A percentile compares a stretch with the other conserved stretches of the same genome.
phyloP scores from a whole-genome alignment of 345 rosid species.

The Populus pruinosa region DNA sequence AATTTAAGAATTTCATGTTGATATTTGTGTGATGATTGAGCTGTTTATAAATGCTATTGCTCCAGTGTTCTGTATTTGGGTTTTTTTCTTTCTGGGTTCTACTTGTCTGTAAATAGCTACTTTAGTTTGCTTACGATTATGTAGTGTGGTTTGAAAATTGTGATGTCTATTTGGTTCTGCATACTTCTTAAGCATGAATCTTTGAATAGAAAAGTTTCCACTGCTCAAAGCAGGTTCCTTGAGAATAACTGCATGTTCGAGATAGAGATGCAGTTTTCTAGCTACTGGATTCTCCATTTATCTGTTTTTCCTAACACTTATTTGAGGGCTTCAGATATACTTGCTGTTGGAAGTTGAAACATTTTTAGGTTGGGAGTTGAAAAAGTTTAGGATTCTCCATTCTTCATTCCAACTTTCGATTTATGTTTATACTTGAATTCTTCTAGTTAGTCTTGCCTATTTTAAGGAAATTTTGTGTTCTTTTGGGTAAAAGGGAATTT shows the following conservation, averaged over 20 bases:
- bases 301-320: not conserved
- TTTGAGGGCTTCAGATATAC: not conserved
- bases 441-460: not conserved
- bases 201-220: not conserved
- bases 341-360: not conserved
- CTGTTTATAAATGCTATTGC: not conserved
- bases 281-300: not conserved
- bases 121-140: not conserved
- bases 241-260: not conserved
- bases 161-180: not conserved
- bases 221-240: not conserved
- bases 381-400: too few species aligned
- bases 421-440: not conserved
- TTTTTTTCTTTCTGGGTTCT: not conserved
- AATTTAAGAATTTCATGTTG: not conserved
- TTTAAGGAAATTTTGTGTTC: not conserved
- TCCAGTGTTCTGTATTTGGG: not conserved
- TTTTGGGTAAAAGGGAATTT: not conserved
- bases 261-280: not conserved
- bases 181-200: not conserved
- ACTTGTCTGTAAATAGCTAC: not conserved
- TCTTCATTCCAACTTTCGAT: not conserved
- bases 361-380: not conserved
- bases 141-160: not conserved
- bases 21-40: not conserved